Percentiles rank a stretch among this genome's conserved stretches.
phyloP scores from a whole-genome alignment of 129 eudicot species.

The Helianthus tuberosus region DNA sequence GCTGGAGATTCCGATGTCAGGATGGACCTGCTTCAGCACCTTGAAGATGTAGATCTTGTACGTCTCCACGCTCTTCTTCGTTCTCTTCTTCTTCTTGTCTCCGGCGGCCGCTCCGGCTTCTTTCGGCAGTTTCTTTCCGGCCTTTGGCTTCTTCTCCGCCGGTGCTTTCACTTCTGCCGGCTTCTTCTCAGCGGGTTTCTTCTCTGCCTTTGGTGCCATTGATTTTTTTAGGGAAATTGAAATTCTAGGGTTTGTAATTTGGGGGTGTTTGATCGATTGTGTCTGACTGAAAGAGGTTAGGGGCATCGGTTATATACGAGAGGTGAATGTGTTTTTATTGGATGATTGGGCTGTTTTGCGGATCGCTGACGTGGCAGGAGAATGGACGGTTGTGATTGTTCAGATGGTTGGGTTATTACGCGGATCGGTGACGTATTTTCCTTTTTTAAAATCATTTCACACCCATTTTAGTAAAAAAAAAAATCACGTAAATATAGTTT shows the following conservation, averaged over 20 bases:
- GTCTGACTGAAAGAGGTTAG: background rate
- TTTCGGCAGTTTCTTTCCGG: slow-evolving; percentile 71
- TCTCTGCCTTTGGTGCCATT: slow-evolving; percentile 71
- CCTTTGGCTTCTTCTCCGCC: slow-evolving; percentile 75
- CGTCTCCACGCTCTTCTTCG: slow-evolving; percentile 65
- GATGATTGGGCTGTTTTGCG: background rate
- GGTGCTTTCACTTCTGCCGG: slow-evolving; percentile 62
- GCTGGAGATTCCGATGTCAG: slow-evolving; percentile 64
- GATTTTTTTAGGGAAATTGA: too few species aligned
- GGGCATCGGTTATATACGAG: slow-evolving; percentile 4
- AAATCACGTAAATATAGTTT: too few species aligned
- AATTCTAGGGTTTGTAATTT: slow-evolving; percentile 24
- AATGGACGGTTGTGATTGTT: slow-evolving; percentile 14
- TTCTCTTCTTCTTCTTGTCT: slow-evolving; percentile 77
- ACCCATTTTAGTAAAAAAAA: too few species aligned
- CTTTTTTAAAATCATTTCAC: too few species aligned
- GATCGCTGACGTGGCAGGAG: slow-evolving; percentile 16
- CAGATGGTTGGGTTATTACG: too few species aligned
- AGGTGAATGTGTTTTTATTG: slow-evolving; percentile 19
- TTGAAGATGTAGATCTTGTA: slow-evolving; percentile 84
- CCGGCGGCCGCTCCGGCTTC: slow-evolving; percentile 51
- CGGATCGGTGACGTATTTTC: too few species aligned
- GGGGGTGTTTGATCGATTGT: slow-evolving; percentile 19
- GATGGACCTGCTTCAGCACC: slow-evolving; percentile 74
- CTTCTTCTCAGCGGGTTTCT: slow-evolving; percentile 63